Evolutionary conservation across 345 rosid species (phyloP), one percentile per base, ranked within the genome.

Genomic region (Gossypium thurberi): DNA sequence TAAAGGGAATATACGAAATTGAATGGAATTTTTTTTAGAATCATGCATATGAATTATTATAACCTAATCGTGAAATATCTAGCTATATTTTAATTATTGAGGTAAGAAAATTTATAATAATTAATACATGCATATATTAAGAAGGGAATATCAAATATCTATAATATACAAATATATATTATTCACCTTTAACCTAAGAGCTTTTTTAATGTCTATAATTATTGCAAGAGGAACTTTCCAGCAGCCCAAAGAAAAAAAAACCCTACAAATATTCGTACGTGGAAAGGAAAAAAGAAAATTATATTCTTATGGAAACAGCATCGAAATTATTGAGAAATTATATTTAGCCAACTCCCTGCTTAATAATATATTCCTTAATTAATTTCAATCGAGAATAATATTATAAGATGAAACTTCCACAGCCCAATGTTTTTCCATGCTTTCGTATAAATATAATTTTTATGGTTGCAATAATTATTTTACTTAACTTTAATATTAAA

Each of bases 251-350:
- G 10, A 15, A 17, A 18, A 53, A 7, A n/a, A 53, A 47, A 47
- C 3, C 9, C 57, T 15, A 52, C 8, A 6, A 7, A 53, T 53
- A n/a, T 53, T n/a, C 23, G 18, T 53, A 18, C 9, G 23, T 7
- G 58, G n/a, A n/a, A 53, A n/a, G 23, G 7, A n/a, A 51, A 51
- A 53, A 8, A 18, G 1, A 18, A 52, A 46, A 51, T 14, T 17
- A 15, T 17, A 51, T 51, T 14, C 14, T 23, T 33, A 2, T 25
- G 21, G 5, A 33, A 61, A 28, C 37, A 40, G 44, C 33, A 61
- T 61, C 65, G 20, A 33, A 61, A 61, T 61, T 61, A 28, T 61
- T 28, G 65, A 33, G 44, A 28, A 61, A 61, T 61, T 61, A 61
- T 61, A 47, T 14, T 8, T 1, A 28, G 65, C 21, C 65, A 33